Evolutionary conservation across 2,329 filamentous ascomycete species (phyloP).

Genomic region (Plenodomus biglobosus): DNA sequence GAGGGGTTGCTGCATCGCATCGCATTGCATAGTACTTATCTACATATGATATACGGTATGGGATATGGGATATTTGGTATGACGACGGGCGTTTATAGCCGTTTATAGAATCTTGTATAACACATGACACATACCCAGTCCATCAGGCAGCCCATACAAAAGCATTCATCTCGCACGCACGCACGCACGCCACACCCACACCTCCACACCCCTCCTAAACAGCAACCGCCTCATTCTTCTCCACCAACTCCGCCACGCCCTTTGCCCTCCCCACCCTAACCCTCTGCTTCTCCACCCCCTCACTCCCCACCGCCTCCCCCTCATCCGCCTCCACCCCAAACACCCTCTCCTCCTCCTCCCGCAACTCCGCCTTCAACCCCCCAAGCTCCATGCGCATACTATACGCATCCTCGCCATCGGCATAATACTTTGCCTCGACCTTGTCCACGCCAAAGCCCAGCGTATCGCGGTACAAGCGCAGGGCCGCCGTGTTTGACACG

Average conservation of each 20-base stretch:
- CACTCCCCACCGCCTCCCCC: constrained; percentile 39
- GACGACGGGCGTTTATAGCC: too few species aligned
- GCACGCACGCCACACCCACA: not conserved
- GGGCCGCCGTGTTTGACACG: constrained; percentile 86
- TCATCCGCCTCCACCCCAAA: constrained; percentile 44
- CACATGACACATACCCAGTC: too few species aligned
- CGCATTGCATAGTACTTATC: too few species aligned
- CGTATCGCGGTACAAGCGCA: constrained; percentile 84
- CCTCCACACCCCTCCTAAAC: not conserved
- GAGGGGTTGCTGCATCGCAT: not conserved
- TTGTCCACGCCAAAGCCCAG: constrained; percentile 32
- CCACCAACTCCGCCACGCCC: constrained; percentile 77
- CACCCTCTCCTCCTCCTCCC: constrained; percentile 43
- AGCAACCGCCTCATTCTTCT: constrained; percentile 60
- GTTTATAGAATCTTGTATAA: too few species aligned
- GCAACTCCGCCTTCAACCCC: constrained; percentile 57
- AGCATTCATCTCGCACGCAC: too few species aligned
- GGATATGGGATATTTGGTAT: too few species aligned
- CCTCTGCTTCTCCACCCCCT: constrained; percentile 54
- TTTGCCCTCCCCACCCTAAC: constrained; percentile 77
- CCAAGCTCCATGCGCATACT: constrained; percentile 87
- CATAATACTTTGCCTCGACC: constrained; percentile 88
- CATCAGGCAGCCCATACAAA: too few species aligned
- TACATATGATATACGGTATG: too few species aligned
- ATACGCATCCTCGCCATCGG: constrained; percentile 94